phyloP scores from a whole-genome alignment of 768 basidiomycete genomes.

The Guyanaporus albipodus region DNA sequence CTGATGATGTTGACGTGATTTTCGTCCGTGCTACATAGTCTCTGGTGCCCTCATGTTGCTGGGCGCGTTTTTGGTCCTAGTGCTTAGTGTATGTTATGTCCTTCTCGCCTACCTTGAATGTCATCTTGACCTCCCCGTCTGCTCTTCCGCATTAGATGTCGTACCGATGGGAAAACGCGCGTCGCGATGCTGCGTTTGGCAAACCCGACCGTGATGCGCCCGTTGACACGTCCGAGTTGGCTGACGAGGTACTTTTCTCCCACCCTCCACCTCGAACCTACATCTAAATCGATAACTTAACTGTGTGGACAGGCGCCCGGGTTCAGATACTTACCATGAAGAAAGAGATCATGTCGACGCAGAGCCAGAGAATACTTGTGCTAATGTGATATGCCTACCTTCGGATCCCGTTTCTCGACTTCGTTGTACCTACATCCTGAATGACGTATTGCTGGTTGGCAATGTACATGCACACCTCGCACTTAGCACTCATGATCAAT shows the following conservation, averaged over 20 bases:
- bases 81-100: constrained; percentile 17
- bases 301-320: constrained; percentile 43
- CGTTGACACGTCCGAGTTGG: constrained; percentile 61
- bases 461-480: no score
- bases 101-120: neutral
- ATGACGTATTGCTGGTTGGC: no score
- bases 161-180: constrained; percentile 58
- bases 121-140: neutral
- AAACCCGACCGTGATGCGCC: constrained; percentile 41
- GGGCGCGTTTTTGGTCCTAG: constrained; percentile 15
- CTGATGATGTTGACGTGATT: neutral
- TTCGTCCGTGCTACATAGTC: constrained; percentile 1
- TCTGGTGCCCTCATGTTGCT: constrained; percentile 25
- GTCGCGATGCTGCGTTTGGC: constrained; percentile 52
- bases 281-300: neutral
- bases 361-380: no score
- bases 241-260: constrained; percentile 41
- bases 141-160: constrained; percentile 41
- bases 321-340: constrained; percentile 53
- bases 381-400: no score
- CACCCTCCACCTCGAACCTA: neutral
- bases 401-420: no score
- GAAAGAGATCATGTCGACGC: neutral
- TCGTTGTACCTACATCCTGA: no score
- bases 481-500: no score